Conservation (phyloP, 2,329 filamentous ascomycete genomes). For the Cephalotrichum gorgonifer region DNA sequence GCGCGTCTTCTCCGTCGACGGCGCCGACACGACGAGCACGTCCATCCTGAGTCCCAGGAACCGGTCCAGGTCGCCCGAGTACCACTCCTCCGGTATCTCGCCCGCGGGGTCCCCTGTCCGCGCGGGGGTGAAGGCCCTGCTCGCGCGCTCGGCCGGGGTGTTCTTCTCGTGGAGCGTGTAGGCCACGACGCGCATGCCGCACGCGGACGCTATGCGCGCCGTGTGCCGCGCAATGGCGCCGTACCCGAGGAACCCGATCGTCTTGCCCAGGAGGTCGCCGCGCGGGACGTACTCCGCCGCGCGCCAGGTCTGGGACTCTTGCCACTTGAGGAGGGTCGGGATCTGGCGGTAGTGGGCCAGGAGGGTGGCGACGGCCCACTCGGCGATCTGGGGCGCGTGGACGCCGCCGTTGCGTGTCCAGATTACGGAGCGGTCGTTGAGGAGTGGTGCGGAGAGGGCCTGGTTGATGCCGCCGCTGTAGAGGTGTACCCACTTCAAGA, state of each 20-base stretch:
- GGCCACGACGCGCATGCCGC: conserved; percentile 59
- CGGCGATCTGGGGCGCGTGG: conserved; percentile 22
- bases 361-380: conserved; percentile 28
- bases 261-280: neutral
- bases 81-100: conserved; percentile 29
- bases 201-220: conserved; percentile 38
- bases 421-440: conserved; percentile 34
- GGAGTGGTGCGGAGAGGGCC: conserved; percentile 33
- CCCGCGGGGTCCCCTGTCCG: conserved; percentile 42
- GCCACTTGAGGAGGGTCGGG: neutral
- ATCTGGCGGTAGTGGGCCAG: conserved; percentile 19
- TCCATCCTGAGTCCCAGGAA: conserved; percentile 33
- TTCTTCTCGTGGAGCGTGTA: conserved; percentile 52
- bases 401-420: conserved; percentile 49
- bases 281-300: neutral
- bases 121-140: conserved; percentile 53
- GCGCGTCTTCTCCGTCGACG: conserved; percentile 25
- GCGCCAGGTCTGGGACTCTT: neutral
- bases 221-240: conserved; percentile 32
- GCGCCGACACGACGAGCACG: conserved; percentile 29
- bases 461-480: conserved; percentile 43
- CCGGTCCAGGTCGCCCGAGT: conserved; percentile 27
- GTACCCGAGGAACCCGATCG: conserved; percentile 30
- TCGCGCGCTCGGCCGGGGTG: conserved; percentile 46
- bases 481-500: conserved; percentile 42